Evolutionary conservation across 192 early-diverging fungal genomes (phyloP).

Genomic region (Irineochytrium annulatum): DNA sequence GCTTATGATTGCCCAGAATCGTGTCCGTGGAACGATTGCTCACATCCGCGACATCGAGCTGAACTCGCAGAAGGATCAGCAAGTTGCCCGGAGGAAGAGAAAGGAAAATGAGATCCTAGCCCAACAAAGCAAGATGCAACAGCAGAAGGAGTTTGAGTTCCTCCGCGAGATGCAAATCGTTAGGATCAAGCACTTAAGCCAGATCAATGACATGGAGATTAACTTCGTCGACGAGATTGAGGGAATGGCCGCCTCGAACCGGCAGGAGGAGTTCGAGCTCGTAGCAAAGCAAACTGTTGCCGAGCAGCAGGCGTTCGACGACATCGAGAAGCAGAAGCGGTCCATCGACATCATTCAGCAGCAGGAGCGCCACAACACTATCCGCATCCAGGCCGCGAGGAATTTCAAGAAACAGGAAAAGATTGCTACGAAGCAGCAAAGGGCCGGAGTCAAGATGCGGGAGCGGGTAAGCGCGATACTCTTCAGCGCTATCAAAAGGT

Average conservation of each 20-base stretch:
- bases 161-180: constrained; percentile 19
- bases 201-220: constrained; percentile 25
- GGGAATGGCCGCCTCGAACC: constrained; percentile 12
- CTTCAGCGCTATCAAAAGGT: no score
- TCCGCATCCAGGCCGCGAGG: constrained; percentile 2
- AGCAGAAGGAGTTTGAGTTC: constrained; percentile 25
- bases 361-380: constrained; percentile 8
- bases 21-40: constrained; percentile 14
- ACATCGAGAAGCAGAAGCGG: constrained; percentile 11
- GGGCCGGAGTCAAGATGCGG: background rate
- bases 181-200: constrained; percentile 14
- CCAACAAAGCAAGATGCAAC: constrained; percentile 15
- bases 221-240: constrained; percentile 19
- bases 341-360: constrained; percentile 7
- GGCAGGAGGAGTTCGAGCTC: constrained; percentile 21
- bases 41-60: constrained; percentile 24
- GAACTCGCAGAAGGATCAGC: constrained; percentile 15
- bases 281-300: constrained; percentile 8
- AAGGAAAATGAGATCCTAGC: constrained; percentile 17
- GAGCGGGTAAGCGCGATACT: constrained; percentile 13
- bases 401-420: constrained; percentile 15
- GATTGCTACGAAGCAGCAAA: constrained; percentile 10
- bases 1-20: constrained; percentile 13
- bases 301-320: background rate
- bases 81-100: constrained; percentile 14